A percentile compares a stretch with the other conserved stretches of the same genome.
Evolutionary conservation across 306 rosid genomes (phyloP).

Genomic region (Fagus sylvatica): DNA sequence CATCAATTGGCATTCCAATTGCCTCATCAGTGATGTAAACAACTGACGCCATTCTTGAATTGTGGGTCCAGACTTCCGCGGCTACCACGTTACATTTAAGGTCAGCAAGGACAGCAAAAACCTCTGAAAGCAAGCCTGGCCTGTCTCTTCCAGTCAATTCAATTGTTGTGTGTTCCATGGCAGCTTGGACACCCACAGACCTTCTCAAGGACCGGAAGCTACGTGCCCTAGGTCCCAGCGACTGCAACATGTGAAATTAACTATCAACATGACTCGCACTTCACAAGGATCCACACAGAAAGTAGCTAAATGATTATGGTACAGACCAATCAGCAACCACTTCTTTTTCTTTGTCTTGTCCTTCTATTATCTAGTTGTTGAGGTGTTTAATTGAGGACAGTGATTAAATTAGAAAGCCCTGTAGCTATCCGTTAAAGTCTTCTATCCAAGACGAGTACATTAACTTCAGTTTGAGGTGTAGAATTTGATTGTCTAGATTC

Average conservation of each 20-base stretch:
- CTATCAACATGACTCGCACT: conserved; percentile 14
- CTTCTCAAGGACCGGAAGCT: conserved; percentile 85
- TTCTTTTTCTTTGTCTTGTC: conserved; percentile 19
- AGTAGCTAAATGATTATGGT: background rate
- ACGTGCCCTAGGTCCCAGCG: conserved; percentile 71
- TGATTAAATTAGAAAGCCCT: conserved; percentile 1
- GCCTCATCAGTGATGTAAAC: conserved; percentile 74
- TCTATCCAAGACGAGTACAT: background rate
- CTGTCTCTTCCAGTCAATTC: conserved; percentile 93
- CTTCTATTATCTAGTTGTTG: conserved; percentile 17
- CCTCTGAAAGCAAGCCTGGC: conserved; percentile 94
- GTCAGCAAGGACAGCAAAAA: conserved; percentile 90
- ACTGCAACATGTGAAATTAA: conserved; percentile 46
- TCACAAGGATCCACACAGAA: conserved; percentile 16
- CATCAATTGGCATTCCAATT: conserved; percentile 58
- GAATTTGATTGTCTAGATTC: background rate
- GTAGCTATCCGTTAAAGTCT: background rate
- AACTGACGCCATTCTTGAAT: conserved; percentile 95
- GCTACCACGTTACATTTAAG: conserved; percentile 97
- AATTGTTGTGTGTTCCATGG: conserved; percentile 67
- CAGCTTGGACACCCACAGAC: conserved; percentile 92
- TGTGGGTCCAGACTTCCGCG: conserved; percentile 99
- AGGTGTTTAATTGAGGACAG: conserved; percentile 9
- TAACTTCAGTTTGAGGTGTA: no score
- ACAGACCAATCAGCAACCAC: conserved; percentile 16